Base-by-base conservation (phyloP, 805 yeast species). In the Ogataea populi-albae region DNA sequence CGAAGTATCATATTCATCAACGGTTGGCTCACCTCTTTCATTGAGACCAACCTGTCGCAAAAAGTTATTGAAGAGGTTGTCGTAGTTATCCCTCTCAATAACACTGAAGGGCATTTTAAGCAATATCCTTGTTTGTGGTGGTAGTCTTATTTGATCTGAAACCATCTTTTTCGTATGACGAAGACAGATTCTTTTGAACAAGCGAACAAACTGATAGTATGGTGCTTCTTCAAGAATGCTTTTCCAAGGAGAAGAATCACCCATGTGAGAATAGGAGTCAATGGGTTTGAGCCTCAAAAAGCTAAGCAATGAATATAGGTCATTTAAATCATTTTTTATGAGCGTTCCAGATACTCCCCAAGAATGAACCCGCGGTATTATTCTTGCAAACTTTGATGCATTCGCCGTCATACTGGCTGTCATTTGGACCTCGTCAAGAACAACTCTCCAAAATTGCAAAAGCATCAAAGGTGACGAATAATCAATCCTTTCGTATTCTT, bases 301-400 rank as follows among this genome's bases (percentile, higher is more conserved):
- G 10, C 76, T 71, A 22, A 89, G 54, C 4, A 87, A 68, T 0
- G 95, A 82, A 28, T 73, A 77, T 31, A 89, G 66, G 57, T 91
- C 96, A 21, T 68, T 57, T 26, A 84, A 60, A 25, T 76, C 70
- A 43, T 73, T 74, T 45, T 80, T 78, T 11, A 88, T 81, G 0
- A 97, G 95, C 0, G 98, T 93, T 5, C 98, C 98, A 1, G 96
- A 86, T 1, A 89, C 96, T 11, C 95, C 97, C 98, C 98, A 93
- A 0, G 96, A 79, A 61, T 93, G 97, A 30, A 77, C 74, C 34
- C 96, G 68, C 4, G 96, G 91, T 17, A 93, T 75, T 23, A 85
- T 63, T 3, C 84, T 68, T 0, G 96, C 87, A 38, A 88, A 85
- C 38, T 75, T 78, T 15, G 95, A 87, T 2, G 93, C 86, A 34